Percentiles rank a stretch among this genome's conserved stretches.
phyloP scores from a whole-genome alignment of 768 basidiomycete genomes.

The Multifurca ochricompacta region DNA sequence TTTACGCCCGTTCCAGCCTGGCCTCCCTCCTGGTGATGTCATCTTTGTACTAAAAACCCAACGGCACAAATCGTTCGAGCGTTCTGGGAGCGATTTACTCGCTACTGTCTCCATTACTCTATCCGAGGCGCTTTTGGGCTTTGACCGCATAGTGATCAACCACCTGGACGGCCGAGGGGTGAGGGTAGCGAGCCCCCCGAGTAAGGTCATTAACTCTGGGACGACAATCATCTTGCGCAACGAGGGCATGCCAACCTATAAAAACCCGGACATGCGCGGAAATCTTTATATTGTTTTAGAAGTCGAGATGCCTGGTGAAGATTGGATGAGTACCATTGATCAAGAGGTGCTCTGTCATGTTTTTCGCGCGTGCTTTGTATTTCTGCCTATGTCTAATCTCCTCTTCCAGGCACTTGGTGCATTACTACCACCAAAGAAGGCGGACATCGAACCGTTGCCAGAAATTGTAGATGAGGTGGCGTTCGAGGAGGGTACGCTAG shows the following conservation, averaged over 20 bases:
- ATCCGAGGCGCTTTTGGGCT: conserved; percentile 92
- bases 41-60: conserved; percentile 67
- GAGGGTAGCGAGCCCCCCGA: conserved; percentile 62
- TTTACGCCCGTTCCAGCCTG: conserved; percentile 46
- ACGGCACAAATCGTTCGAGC: conserved; percentile 75
- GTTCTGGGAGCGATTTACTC: conserved; percentile 73
- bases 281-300: conserved; percentile 77
- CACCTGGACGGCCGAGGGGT: conserved; percentile 95
- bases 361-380: not conserved
- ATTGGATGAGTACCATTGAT: conserved; percentile 69
- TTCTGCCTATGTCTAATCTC: conserved; percentile 9
- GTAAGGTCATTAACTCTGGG: conserved; percentile 67
- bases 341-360: conserved; percentile 36
- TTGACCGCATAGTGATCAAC: conserved; percentile 81
- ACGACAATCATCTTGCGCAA: conserved; percentile 68
- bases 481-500: conserved; percentile 71
- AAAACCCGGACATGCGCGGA: conserved; percentile 58
- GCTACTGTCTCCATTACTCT: conserved; percentile 79
- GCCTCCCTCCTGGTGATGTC: conserved; percentile 82
- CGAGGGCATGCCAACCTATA: conserved; percentile 86
- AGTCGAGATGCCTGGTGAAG: conserved; percentile 79
- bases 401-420: conserved; percentile 47
- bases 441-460: conserved; percentile 63
- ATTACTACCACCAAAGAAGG: conserved; percentile 69
- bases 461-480: conserved; percentile 60